These are phyloP conservation scores for Zanthoxylum bungeanum DNA, from an alignment of 345 rosid genomes.

Conservation along the genomic window DNA sequence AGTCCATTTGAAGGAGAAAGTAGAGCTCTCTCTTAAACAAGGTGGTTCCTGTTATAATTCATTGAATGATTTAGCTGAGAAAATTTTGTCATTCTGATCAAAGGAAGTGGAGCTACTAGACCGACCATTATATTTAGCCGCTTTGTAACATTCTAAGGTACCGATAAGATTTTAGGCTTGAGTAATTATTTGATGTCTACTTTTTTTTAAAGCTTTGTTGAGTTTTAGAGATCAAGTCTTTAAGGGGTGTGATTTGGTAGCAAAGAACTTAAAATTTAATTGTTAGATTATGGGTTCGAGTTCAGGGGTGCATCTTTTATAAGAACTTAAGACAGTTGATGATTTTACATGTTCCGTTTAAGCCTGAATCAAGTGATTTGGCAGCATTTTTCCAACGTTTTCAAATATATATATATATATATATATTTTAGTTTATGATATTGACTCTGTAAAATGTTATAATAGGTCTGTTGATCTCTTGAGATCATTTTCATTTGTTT, in stretches of 20 bases:
- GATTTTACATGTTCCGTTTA: too few relatives aligned
- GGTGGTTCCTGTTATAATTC: conserved; percentile 23
- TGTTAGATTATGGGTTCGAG: too few relatives aligned
- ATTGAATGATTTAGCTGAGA: conserved; percentile 17
- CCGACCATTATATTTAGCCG: background rate
- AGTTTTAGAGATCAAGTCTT: background rate
- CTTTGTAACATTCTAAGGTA: background rate
- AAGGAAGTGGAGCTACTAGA: background rate
- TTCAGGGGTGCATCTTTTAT: too few relatives aligned
- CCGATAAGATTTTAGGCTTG: background rate
- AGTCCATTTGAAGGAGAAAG: conserved; percentile 17
- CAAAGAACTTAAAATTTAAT: too few relatives aligned
- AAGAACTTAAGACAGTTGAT: background rate
- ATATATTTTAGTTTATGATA: background rate
- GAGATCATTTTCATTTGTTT: background rate
- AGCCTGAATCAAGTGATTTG: too few relatives aligned
- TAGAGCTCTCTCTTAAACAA: background rate
- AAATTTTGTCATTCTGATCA: conserved; percentile 8
- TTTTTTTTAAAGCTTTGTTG: background rate
- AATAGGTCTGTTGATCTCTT: background rate
- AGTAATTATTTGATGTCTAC: background rate
- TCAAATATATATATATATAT: too few relatives aligned
- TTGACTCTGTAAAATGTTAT: background rate
- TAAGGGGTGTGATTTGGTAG: too few relatives aligned
- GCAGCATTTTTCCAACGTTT: too few relatives aligned